Evolutionary conservation across 441 rosid species (phyloP).

Genomic region (Erysimum cheiri): DNA sequence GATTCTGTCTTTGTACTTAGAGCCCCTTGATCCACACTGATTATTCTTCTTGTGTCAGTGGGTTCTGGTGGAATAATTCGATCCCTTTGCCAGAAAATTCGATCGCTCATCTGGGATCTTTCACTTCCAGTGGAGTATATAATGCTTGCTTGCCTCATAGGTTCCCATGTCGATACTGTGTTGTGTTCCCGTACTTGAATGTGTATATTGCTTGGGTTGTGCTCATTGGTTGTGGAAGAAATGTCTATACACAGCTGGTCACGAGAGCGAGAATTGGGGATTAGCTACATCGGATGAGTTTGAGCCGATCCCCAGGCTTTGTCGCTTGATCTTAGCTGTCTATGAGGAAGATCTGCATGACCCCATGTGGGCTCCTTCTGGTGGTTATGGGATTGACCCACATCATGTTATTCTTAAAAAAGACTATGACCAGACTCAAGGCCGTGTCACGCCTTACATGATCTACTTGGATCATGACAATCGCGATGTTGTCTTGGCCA

Average conservation of each 20-base stretch:
- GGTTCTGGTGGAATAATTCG: constrained; percentile 14
- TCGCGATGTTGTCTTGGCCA: constrained; percentile 62
- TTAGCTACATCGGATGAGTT: constrained; percentile 75
- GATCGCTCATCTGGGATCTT: background rate
- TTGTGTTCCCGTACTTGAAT: constrained; percentile 79
- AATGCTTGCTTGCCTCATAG: constrained; percentile 54
- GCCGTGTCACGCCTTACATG: constrained; percentile 73
- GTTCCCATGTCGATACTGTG: constrained; percentile 72
- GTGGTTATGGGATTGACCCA: constrained; percentile 78
- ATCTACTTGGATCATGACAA: constrained; percentile 76
- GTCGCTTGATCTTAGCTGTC: constrained; percentile 67
- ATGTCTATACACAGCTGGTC: constrained; percentile 82
- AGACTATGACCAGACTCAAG: constrained; percentile 68
- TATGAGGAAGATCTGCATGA: constrained; percentile 77
- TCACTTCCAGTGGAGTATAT: constrained; percentile 18
- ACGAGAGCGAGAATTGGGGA: constrained; percentile 88
- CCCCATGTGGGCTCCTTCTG: constrained; percentile 85
- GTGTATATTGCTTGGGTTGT: constrained; percentile 85
- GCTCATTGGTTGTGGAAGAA: constrained; percentile 83
- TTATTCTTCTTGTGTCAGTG: constrained; percentile 18
- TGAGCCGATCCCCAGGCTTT: constrained; percentile 73
- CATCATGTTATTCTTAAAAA: constrained; percentile 63
- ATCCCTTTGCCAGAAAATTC: constrained; percentile 7
- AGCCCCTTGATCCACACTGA: constrained; percentile 32
- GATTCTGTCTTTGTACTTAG: constrained; percentile 17